Evolutionary conservation across 1,284 basidiomycete species (phyloP), one percentile per base, ranked within the genome.

Genomic region (Schizophyllum amplum): DNA sequence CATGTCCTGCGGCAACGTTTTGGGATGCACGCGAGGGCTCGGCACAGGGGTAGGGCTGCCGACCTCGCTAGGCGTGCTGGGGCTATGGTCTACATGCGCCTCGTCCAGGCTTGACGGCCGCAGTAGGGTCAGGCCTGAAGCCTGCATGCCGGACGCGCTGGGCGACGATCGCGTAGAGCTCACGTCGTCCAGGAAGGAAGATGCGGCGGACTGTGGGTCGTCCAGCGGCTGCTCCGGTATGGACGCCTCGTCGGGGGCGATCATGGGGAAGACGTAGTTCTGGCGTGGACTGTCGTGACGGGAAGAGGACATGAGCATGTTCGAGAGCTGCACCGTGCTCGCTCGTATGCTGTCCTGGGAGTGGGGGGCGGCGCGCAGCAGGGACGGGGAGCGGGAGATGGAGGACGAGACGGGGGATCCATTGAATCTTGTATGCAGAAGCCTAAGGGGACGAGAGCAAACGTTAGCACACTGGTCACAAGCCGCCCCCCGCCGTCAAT

Each of bases 331-430:
- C 65, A 89, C 76, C 0, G 87, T 88, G 62, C 71, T 77, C 25
- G 81, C 73, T n/a, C 87, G 80, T 59, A 90, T 89, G 50, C 76
- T 73, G 60, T 77, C 76, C 59, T 81, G 82, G 0, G 81, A 79
- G 61, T 82, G 84, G 24, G 75, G 72, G 13, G 67, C 63, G 20
- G 61, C 57, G 2, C 51, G 57, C 47, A 62, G 61, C 59, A 58
- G 61, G 4, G 64, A 66, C 33, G 61, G 63, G 42, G 69, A 70
- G 46, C 67, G 62, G 56, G 62, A 65, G 51, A n/a, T 55, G 55
- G 50, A 53, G 55, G 17, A n/a, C n/a, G n/a, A 20, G 47, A 17
- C n/a, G 46, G 6, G 52, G 56, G 51, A 55, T 52, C 33, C 33
- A 42, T 42, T 42, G 33, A 42, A 42, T 9, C 33, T 42, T 42